A percentile compares a stretch with the other conserved stretches of the same genome.
Conservation (phyloP, 331 rosid species). For the Quercus lobata region DNA sequence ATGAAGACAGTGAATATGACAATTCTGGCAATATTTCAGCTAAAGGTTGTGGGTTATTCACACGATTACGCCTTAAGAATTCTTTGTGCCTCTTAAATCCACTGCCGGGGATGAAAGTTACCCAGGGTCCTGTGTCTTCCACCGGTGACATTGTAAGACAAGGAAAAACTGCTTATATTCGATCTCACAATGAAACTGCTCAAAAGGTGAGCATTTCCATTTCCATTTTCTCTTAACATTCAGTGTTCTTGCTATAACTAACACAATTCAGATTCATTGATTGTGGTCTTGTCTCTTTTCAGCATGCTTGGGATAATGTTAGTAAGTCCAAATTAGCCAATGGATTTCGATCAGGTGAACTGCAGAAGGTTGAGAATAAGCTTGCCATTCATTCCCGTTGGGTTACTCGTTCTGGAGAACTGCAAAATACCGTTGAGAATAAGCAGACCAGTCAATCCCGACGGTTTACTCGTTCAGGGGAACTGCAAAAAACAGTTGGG, state of each 20-base stretch:
- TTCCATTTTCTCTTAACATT: slow-evolving; percentile 14
- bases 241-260: slow-evolving; percentile 5
- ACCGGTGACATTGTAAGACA: slow-evolving; percentile 30
- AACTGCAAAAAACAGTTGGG: slow-evolving; percentile 35
- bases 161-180: slow-evolving; percentile 35
- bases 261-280: slow-evolving; percentile 3
- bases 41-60: slow-evolving; percentile 81
- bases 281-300: slow-evolving; percentile 14
- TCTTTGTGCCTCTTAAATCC: slow-evolving; percentile 66
- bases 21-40: slow-evolving; percentile 38
- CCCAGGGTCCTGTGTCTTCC: slow-evolving; percentile 28
- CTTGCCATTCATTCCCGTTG: slow-evolving; percentile 21
- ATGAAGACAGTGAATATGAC: slow-evolving; percentile 12
- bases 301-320: slow-evolving; percentile 58
- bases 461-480: slow-evolving; percentile 50
- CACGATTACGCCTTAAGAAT: slow-evolving; percentile 57
- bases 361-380: slow-evolving; percentile 43
- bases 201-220: slow-evolving; percentile 50
- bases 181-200: slow-evolving; percentile 56
- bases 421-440: neutral
- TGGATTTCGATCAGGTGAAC: slow-evolving; percentile 37
- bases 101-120: slow-evolving; percentile 54
- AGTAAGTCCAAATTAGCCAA: slow-evolving; percentile 39
- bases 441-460: slow-evolving; percentile 40
- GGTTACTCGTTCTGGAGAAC: slow-evolving; percentile 25